Conservation (phyloP, 2,329 filamentous ascomycete genomes). For the Bimuria novae-zelandiae region DNA sequence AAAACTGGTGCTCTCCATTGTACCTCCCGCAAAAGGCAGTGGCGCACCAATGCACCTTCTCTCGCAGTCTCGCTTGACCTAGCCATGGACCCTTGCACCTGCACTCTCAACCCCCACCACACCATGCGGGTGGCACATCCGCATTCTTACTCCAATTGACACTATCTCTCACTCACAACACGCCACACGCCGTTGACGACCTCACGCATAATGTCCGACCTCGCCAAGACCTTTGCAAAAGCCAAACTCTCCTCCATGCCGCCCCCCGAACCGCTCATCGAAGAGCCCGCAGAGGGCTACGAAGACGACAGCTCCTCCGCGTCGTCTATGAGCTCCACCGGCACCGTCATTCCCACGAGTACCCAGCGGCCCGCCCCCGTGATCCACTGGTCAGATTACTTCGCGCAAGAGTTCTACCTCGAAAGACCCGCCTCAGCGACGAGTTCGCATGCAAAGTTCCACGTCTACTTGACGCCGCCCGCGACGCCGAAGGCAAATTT, state of each 20-base stretch:
- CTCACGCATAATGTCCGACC: conserved; percentile 73
- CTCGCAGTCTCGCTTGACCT: conserved; percentile 9
- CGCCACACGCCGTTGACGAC: not conserved
- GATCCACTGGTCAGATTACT: conserved; percentile 86
- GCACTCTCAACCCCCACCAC: not conserved
- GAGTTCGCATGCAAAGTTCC: conserved; percentile 64
- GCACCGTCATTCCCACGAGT: conserved; percentile 83
- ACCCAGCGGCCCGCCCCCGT: conserved; percentile 65
- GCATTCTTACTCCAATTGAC: not conserved
- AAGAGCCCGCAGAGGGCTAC: conserved; percentile 54
- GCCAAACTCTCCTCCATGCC: conserved; percentile 69
- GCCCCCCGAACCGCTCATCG: conserved; percentile 53
- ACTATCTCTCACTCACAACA: not conserved
- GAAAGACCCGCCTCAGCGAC: conserved; percentile 49
- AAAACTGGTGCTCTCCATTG: not conserved
- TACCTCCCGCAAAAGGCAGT: not conserved
- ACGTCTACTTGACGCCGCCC: conserved; percentile 87
- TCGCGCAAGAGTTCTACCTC: conserved; percentile 83
- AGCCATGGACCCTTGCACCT: not conserved
- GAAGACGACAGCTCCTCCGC: conserved; percentile 59
- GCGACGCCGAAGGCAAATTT: conserved; percentile 69
- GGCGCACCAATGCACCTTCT: conserved; percentile 1
- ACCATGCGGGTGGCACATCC: not conserved
- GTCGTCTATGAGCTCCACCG: conserved; percentile 89
- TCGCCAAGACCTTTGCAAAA: conserved; percentile 79